These are phyloP conservation scores for Podospora appendiculata DNA, from an alignment of 495 filamentous ascomycete genomes.

Conservation along the genomic window DNA sequence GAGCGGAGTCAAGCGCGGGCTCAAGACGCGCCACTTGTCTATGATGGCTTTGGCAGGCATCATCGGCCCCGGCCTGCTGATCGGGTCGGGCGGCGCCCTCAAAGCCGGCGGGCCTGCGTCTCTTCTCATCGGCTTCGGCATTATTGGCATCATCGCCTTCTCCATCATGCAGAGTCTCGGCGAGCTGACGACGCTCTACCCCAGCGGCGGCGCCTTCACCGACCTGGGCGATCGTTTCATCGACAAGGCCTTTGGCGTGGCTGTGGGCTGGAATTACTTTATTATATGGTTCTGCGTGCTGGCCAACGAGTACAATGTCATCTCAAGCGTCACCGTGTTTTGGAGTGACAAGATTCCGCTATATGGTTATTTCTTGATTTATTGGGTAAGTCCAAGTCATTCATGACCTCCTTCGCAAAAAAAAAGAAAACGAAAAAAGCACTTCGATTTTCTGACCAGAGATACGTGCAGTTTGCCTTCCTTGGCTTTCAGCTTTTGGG, in stretches of 20 bases:
- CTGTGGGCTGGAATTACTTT: conserved; percentile 78
- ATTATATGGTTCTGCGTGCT: conserved; percentile 56
- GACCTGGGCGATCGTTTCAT: conserved; percentile 64
- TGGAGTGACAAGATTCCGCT: conserved; percentile 47
- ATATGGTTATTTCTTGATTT: conserved; percentile 56
- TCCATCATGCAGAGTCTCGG: conserved; percentile 57
- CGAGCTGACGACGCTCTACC: conserved; percentile 64
- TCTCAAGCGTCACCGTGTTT: conserved; percentile 51
- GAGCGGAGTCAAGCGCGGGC: conserved; percentile 42
- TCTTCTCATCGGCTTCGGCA: conserved; percentile 54
- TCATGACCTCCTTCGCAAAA: not conserved
- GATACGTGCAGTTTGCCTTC: conserved; percentile 26
- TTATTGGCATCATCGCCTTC: conserved; percentile 61
- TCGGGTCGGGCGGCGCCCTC: conserved; percentile 55
- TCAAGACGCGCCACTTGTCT: conserved; percentile 62
- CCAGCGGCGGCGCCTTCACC: conserved; percentile 52
- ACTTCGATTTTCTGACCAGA: conserved; percentile 9
- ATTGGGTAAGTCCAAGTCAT: conserved; percentile 45
- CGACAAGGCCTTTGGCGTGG: conserved; percentile 71
- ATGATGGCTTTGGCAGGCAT: conserved; percentile 63
- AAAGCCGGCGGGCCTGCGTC: conserved; percentile 54
- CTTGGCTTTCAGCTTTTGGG: conserved; percentile 39
- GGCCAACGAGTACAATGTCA: conserved; percentile 51
- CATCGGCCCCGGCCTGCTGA: conserved; percentile 46
- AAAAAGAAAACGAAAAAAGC: not conserved